Evolutionary conservation across 208 protist genomes (phyloP).

Genomic region (Trypanosoma scelopori): DNA sequence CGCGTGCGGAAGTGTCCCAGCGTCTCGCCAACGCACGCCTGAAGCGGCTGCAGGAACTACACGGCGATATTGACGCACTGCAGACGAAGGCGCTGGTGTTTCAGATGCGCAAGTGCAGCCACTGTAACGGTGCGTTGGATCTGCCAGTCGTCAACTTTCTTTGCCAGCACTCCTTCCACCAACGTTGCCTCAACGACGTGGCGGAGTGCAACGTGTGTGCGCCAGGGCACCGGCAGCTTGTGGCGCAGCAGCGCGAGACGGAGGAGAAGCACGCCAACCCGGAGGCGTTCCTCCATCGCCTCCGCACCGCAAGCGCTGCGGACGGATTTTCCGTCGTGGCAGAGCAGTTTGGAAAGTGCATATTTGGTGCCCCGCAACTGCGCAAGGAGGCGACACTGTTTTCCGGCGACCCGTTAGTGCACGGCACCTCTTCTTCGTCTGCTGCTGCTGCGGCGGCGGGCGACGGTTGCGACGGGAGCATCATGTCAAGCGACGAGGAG

Average conservation of each 20-base stretch:
- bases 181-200: constrained; percentile 73
- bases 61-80: constrained; percentile 66
- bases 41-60: constrained; percentile 50
- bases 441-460: not conserved
- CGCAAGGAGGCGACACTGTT: constrained; percentile 25
- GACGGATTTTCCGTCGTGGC: constrained; percentile 91
- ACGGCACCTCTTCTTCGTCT: not conserved
- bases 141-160: constrained; percentile 95
- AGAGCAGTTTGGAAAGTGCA: constrained; percentile 90
- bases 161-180: constrained; percentile 94
- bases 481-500: constrained; percentile 17
- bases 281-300: constrained; percentile 27
- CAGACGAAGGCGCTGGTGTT: constrained; percentile 84
- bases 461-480: not conserved
- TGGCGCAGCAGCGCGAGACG: constrained; percentile 29
- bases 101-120: constrained; percentile 77
- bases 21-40: constrained; percentile 23
- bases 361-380: constrained; percentile 43
- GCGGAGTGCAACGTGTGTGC: constrained; percentile 69
- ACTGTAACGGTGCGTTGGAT: constrained; percentile 84
- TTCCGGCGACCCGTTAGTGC: constrained; percentile 9
- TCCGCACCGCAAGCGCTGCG: constrained; percentile 6
- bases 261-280: not conserved
- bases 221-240: constrained; percentile 20
- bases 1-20: constrained; percentile 22